Conservation (phyloP, 306 rosid species). For the Hippophae tibetana region DNA sequence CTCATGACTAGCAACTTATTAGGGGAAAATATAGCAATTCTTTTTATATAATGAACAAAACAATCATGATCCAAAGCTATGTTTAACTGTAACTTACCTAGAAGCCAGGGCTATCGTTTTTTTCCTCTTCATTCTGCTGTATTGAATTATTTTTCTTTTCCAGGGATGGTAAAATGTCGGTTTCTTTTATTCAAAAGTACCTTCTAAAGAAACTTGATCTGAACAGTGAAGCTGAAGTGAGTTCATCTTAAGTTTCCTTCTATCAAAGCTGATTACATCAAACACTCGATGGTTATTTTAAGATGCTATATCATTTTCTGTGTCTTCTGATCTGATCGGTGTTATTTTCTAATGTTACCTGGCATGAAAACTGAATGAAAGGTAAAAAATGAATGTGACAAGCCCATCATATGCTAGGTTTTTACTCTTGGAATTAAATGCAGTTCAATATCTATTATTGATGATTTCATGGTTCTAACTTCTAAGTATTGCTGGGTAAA, state of each 20-base stretch:
- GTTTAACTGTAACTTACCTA: neutral
- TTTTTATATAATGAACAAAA: too few species aligned
- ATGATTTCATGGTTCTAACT: too few species aligned
- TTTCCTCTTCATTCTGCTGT: neutral
- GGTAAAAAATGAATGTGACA: too few species aligned
- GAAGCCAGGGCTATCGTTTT: neutral
- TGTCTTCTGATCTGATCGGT: neutral
- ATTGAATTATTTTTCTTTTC: conserved; percentile 13
- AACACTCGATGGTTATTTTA: neutral
- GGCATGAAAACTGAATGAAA: too few species aligned
- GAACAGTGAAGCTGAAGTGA: conserved; percentile 68
- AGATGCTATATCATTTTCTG: neutral
- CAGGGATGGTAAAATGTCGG: conserved; percentile 89
- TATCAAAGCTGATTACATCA: conserved; percentile 9
- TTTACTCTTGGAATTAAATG: too few species aligned
- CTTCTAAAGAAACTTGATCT: conserved; percentile 84
- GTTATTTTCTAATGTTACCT: too few species aligned
- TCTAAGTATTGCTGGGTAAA: too few species aligned
- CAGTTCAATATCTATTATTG: too few species aligned
- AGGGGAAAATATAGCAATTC: too few species aligned
- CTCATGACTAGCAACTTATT: too few species aligned
- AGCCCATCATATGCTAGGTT: too few species aligned
- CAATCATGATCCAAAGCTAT: too few species aligned
- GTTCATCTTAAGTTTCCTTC: conserved; percentile 22
- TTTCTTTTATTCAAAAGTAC: conserved; percentile 79